phyloP scores from a whole-genome alignment of 108 stramenopile species.

The Cyclotella atomus region DNA sequence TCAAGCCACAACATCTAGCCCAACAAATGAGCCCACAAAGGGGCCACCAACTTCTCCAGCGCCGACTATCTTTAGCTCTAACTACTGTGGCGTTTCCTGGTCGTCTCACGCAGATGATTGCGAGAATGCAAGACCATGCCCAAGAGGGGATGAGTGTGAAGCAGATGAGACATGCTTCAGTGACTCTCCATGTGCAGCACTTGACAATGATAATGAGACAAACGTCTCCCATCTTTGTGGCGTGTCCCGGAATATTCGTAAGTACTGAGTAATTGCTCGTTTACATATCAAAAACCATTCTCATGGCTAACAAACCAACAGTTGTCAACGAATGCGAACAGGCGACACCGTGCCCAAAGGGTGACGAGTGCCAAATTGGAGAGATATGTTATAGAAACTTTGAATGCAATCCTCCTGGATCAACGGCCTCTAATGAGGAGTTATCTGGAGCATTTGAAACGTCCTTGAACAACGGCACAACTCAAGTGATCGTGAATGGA shows the following conservation, averaged over 20 bases:
- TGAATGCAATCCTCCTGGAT: constrained; percentile 23
- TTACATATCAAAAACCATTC: too few relatives aligned
- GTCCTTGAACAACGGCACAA: neutral
- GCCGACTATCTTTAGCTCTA: constrained; percentile 8
- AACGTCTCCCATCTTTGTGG: too few relatives aligned
- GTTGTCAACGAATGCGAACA: neutral
- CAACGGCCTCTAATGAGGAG: neutral
- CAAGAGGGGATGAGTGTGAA: constrained; percentile 30
- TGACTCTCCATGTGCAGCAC: constrained; percentile 23
- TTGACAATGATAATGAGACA: neutral
- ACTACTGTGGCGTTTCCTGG: constrained; percentile 35
- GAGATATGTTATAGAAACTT: constrained; percentile 40
- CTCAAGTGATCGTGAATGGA: neutral
- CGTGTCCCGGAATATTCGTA: too few relatives aligned
- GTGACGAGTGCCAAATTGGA: constrained; percentile 17
- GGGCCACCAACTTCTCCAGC: neutral
- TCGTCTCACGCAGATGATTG: constrained; percentile 27
- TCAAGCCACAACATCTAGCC: neutral
- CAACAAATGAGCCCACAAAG: neutral
- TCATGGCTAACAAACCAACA: too few relatives aligned
- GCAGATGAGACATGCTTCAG: constrained; percentile 27
- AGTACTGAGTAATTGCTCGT: too few relatives aligned
- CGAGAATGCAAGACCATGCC: constrained; percentile 23
- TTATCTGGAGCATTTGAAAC: neutral
- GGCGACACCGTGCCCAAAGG: constrained; percentile 17